A percentile compares a stretch with the other conserved stretches of the same genome.
Evolutionary conservation across 163 green algal species (phyloP).

Genomic region (Prototheca cutis): DNA sequence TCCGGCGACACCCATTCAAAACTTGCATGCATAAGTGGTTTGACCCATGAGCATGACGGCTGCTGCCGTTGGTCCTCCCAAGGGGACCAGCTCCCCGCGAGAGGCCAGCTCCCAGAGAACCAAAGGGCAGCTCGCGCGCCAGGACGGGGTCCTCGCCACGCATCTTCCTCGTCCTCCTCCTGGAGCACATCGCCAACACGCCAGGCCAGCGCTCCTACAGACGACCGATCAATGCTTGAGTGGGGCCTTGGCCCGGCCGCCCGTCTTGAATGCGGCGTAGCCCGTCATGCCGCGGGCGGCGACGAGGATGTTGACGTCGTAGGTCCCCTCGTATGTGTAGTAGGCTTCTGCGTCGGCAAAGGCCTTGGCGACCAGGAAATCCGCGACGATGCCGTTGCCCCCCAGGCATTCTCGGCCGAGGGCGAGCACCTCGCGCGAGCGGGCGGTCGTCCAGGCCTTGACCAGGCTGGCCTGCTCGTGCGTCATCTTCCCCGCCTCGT

Average conservation of each 20-base stretch:
- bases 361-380: constrained; percentile 64
- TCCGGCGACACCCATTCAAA: too few species aligned
- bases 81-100: too few species aligned
- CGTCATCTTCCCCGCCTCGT: constrained; percentile 72
- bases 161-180: too few species aligned
- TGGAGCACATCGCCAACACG: too few species aligned
- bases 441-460: constrained; percentile 81
- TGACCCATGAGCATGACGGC: too few species aligned
- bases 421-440: constrained; percentile 67
- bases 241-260: constrained; percentile 2
- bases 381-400: constrained; percentile 82
- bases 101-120: too few species aligned
- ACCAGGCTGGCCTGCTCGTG: constrained; percentile 68
- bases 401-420: constrained; percentile 84
- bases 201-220: too few species aligned
- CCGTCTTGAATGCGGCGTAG: constrained; percentile 66
- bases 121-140: too few species aligned
- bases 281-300: constrained; percentile 74
- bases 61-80: too few species aligned
- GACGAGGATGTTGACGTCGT: constrained; percentile 88
- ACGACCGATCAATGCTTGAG: neutral
- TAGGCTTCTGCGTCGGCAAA: constrained; percentile 79
- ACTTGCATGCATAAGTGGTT: too few species aligned
- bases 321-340: constrained; percentile 92
- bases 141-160: too few species aligned